Percentiles rank a stretch among this genome's conserved stretches.
Evolutionary conservation across 805 yeast genomes (phyloP).

Genomic region (Starmerella apicola): DNA sequence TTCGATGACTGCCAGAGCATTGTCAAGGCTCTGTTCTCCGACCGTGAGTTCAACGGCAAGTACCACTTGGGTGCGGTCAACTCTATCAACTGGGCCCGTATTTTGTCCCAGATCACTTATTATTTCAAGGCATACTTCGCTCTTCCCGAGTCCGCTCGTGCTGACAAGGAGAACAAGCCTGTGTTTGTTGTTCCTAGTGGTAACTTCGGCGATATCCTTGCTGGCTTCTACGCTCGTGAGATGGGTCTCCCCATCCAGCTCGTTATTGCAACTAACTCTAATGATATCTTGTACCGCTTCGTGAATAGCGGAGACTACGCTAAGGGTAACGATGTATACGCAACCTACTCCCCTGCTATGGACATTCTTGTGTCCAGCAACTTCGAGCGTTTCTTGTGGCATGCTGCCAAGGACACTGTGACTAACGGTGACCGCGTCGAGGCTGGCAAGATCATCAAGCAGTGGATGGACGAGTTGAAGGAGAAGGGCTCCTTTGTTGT

Average conservation of each 20-base stretch:
- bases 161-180: slow-evolving; percentile 31
- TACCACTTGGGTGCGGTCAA: slow-evolving; percentile 96
- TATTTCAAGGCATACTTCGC: slow-evolving; percentile 88
- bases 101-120: slow-evolving; percentile 93
- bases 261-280: slow-evolving; percentile 90
- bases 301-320: slow-evolving; percentile 75
- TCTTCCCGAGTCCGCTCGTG: slow-evolving; percentile 29
- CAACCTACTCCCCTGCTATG: slow-evolving; percentile 96
- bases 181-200: slow-evolving; percentile 95
- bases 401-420: slow-evolving; percentile 62
- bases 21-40: slow-evolving; percentile 88
- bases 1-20: slow-evolving; percentile 98
- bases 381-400: slow-evolving; percentile 95
- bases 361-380: slow-evolving; percentile 91
- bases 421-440: slow-evolving; percentile 40
- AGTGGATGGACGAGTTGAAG: slow-evolving; percentile 73
- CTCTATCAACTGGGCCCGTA: slow-evolving; percentile 98
- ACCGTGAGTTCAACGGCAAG: slow-evolving; percentile 69
- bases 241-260: slow-evolving; percentile 92
- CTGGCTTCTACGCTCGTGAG: slow-evolving; percentile 86
- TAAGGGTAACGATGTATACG: slow-evolving; percentile 60
- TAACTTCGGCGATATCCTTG: slow-evolving; percentile 94
- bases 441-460: slow-evolving; percentile 61
- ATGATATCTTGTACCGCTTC: slow-evolving; percentile 89
- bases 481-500: slow-evolving; percentile 64